Base-by-base conservation (phyloP, 2,329 filamentous ascomycete genomes). In the Botryotinia convoluta region DNA sequence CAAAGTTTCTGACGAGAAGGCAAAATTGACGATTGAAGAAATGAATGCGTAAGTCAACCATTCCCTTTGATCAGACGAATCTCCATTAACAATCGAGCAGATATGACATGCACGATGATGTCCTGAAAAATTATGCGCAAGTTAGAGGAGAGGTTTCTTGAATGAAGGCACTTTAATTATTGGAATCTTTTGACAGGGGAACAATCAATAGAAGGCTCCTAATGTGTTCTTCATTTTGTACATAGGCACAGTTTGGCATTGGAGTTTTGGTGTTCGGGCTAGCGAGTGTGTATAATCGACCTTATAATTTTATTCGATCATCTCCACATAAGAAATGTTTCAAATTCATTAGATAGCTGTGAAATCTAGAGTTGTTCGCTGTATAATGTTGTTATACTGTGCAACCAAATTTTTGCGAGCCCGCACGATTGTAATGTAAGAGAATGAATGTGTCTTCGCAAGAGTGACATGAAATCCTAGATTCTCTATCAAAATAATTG, bases 11-110 rank as follows among this genome's bases (percentile, higher is more conserved):
- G 86, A 91, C 63, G 85, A 89, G 76, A 86, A 83, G 75, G 84
- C 87, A 59, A 89, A 90, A 74, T 78, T 92, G 39, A 92, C 90
- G 0, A 91, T 92, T 67, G 89, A 91, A 75, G 90, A 92, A 79
- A 91, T 92, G 89, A 91, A 92, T 73, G 83, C 84, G 84, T 88
- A 82, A 64, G 74, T 57, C 44, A 14, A 26, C 32, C 1, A 10
- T 8, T 29, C 18, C 4, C 10, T 22, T 18, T 22, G n/a, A 68
- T 42, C 20, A 22, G 9, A 42, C 18, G 12, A 42, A 32, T 1
- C 12, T 57, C 12, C 2, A 16, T 57, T 68, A 14, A 68, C n/a
- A 57, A 8, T 12, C 6, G 5, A 5, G 16, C 54, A 68, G 65
- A 32, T 68, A 68, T 57, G 65, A 68, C 18, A 68, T 68, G 65